Percentiles rank a stretch among this genome's conserved stretches.
These are phyloP conservation scores for Metschnikowia kunwiensis DNA, from an alignment of 805 yeast species.

Conservation along the genomic window DNA sequence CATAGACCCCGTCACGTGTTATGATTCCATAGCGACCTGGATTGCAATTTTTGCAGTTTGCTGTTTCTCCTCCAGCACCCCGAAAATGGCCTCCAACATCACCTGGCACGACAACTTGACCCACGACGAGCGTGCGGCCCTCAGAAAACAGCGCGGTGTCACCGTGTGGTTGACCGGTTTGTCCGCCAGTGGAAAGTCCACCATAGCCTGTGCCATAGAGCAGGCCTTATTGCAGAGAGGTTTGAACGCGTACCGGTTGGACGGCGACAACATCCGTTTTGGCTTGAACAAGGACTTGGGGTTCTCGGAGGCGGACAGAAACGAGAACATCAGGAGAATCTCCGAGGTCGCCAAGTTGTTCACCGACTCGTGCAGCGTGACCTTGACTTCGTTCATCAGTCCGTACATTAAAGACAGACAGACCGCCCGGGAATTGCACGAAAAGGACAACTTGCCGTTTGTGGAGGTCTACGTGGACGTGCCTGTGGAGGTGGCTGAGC, in stretches of 20 bases:
- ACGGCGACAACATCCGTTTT: conserved; percentile 92
- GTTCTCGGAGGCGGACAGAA: conserved; percentile 85
- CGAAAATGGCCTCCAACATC: conserved; percentile 83
- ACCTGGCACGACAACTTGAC: conserved; percentile 94
- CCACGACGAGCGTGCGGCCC: conserved; percentile 69
- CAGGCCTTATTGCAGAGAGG: conserved; percentile 70
- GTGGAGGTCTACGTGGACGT: conserved; percentile 91
- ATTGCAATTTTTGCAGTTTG: conserved; percentile 1
- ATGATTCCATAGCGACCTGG: conserved; percentile 16
- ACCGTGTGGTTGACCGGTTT: conserved; percentile 96
- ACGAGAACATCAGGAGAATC: conserved; percentile 92
- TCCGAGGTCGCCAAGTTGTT: conserved; percentile 92
- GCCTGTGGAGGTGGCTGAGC: conserved; percentile 90
- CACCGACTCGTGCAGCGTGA: conserved; percentile 86
- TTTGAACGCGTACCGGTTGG: conserved; percentile 78
- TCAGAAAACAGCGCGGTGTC: conserved; percentile 79
- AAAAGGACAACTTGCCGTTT: conserved; percentile 70
- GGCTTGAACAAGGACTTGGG: conserved; percentile 95
- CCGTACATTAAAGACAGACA: conserved; percentile 86
- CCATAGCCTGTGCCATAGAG: conserved; percentile 93
- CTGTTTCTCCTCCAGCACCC: not conserved
- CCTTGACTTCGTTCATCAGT: conserved; percentile 88
- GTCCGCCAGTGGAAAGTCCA: conserved; percentile 92
- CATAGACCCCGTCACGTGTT: conserved; percentile 17
- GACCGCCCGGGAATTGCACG: conserved; percentile 81